A percentile compares a stretch with the other conserved stretches of the same genome.
phyloP scores from a whole-genome alignment of 257 asterid species.

The Solanum clarkiae region DNA sequence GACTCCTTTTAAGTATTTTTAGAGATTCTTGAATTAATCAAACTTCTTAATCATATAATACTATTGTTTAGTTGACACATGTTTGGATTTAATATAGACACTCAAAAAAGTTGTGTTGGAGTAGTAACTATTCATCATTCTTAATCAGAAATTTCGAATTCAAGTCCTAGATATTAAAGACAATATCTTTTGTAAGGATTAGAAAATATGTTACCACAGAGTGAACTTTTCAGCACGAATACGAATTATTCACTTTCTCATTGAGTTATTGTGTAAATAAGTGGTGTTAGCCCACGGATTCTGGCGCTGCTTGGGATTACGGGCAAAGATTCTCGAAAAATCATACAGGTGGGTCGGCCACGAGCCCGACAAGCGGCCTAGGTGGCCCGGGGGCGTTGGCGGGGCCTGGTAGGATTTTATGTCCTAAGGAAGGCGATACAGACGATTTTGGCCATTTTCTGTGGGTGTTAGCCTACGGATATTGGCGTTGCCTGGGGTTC shows the following conservation, averaged over 20 bases:
- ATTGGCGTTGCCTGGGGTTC: too few species aligned
- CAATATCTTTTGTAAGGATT: neutral
- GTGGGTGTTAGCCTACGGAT: too few species aligned
- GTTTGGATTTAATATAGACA: neutral
- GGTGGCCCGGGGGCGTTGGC: too few species aligned
- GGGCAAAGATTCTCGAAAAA: too few species aligned
- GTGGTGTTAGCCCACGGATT: neutral
- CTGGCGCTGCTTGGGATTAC: too few species aligned
- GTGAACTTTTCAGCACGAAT: neutral
- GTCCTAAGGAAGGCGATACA: too few species aligned
- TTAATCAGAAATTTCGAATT: neutral
- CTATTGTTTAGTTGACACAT: neutral
- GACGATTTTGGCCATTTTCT: too few species aligned
- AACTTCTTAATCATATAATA: neutral
- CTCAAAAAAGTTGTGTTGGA: neutral
- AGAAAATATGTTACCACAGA: rapidly evolving
- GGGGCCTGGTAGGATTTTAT: too few species aligned
- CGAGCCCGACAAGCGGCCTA: too few species aligned
- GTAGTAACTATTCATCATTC: too few species aligned
- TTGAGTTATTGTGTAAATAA: neutral
- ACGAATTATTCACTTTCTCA: neutral
- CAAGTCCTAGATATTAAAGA: neutral
- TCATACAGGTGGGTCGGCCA: too few species aligned
- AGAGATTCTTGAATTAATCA: neutral
- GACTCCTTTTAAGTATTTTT: neutral